Conservation (phyloP, 139 green algal species). For the Tetraselmis chui region DNA sequence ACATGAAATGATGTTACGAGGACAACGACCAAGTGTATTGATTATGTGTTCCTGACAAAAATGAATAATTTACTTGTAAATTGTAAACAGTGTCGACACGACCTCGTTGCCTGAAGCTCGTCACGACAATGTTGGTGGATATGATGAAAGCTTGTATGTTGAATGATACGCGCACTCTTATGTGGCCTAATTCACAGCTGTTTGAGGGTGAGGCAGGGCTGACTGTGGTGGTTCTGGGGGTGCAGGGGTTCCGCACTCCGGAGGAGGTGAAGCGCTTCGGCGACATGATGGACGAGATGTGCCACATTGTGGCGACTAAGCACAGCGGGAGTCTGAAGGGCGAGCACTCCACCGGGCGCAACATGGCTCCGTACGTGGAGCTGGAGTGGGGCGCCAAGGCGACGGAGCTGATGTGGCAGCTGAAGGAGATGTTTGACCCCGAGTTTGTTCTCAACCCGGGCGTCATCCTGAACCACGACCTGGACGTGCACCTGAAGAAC, state of each 20-base stretch:
- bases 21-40: too few relatives aligned
- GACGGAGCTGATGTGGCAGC: constrained; percentile 95
- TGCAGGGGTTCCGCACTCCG: constrained; percentile 79
- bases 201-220: too few relatives aligned
- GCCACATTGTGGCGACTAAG: constrained; percentile 92
- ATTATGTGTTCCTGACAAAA: too few relatives aligned
- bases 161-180: too few relatives aligned
- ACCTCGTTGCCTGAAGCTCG: too few relatives aligned
- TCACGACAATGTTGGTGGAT: too few relatives aligned
- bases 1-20: too few relatives aligned
- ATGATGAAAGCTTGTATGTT: too few relatives aligned
- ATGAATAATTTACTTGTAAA: too few relatives aligned
- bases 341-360: constrained; percentile 90
- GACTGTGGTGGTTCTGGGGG: too few relatives aligned
- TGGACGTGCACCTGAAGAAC: constrained; percentile 76
- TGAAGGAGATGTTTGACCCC: constrained; percentile 95
- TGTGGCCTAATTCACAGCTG: too few relatives aligned
- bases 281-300: constrained; percentile 96
- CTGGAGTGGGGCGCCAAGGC: constrained; percentile 95
- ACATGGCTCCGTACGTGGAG: constrained; percentile 94
- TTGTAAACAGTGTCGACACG: too few relatives aligned
- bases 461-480: constrained; percentile 72
- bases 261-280: constrained; percentile 90
- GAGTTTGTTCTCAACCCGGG: constrained; percentile 87
- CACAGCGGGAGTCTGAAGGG: constrained; percentile 88